phyloP scores from a whole-genome alignment of 73 alveolate genomes.

The Paramecium biaurelia region DNA sequence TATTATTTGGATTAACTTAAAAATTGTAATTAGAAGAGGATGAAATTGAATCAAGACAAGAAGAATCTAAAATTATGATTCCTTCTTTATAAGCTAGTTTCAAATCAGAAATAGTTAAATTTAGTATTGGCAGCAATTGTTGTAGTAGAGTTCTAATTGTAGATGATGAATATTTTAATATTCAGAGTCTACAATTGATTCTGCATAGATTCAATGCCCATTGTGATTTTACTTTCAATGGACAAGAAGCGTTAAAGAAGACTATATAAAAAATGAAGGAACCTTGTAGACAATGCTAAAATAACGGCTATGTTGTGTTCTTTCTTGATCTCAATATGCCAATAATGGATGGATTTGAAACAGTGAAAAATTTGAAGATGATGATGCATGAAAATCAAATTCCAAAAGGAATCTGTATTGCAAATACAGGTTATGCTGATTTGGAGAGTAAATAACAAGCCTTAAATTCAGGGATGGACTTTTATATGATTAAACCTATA shows the following conservation, averaged over 20 bases:
- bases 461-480: not conserved
- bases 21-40: not conserved
- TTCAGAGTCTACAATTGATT: not conserved
- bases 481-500: not conserved
- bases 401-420: constrained; percentile 11
- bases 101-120: not conserved
- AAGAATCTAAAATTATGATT: not conserved
- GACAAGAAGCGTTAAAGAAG: not conserved
- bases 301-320: not conserved
- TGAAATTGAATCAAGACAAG: not conserved
- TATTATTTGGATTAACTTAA: not conserved
- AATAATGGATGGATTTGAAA: constrained; percentile 9
- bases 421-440: constrained; percentile 36
- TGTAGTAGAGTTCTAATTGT: not conserved
- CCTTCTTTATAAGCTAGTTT: not conserved
- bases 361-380: not conserved
- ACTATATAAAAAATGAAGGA: not conserved
- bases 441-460: not conserved
- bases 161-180: constrained; percentile 43
- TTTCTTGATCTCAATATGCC: constrained; percentile 30
- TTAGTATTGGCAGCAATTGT: not conserved
- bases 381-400: not conserved
- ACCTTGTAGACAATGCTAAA: constrained; percentile 4
- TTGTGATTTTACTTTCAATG: not conserved
- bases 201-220: not conserved